Base-by-base conservation (phyloP, 768 basidiomycete species). In the Lentinula sp. region DNA sequence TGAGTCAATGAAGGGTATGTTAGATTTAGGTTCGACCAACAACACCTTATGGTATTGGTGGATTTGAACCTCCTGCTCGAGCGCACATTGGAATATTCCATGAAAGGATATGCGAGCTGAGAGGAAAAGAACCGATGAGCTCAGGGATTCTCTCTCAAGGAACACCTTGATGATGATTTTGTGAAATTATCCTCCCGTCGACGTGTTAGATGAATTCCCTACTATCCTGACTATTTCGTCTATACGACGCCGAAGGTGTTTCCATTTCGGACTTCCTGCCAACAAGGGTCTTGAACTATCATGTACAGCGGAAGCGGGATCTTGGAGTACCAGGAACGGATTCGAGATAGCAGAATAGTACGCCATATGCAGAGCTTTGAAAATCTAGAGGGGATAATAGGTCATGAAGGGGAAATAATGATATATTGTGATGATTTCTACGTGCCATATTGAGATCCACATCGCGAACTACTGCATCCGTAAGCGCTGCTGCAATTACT, bases 281-380 rank as follows among this genome's bases (percentile, higher is more conserved):
- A 77, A 73, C 42, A 90, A 77, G 55, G 85, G 78, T 9, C 81
- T 78, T 0, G 78, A 73, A 48, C 81, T 81, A 64, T 90, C 88
- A 63, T 72, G 73, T 8, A 70, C 70, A 6, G 72, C 71, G 42
- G 86, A 85, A 1, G 73, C 66, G 2, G 81, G 70, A 18, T 76
- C 72, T 63, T 85, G 78, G n/a, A 90, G 76, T 62, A 81, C 86
- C 57, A 94, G 77, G 74, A 96, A 95, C 2, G 94, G 94, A 66
- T 95, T 95, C 45, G 91, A 88, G 52, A 92, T 81, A 23, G 93
- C 83, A 39, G 82, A 79, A 64, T 92, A 90, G 73, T 94, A 94
- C 0, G 91, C 90, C 77, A 91, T 89, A 69, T 96, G 93, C 57
- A 95, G 72, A 8, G 94, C 91, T 68, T 88, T 90, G 80, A 94